Percentiles rank a stretch among this genome's conserved stretches.
Evolutionary conservation across 345 rosid species (phyloP).

Genomic region (Excoecaria cochinchinensis): DNA sequence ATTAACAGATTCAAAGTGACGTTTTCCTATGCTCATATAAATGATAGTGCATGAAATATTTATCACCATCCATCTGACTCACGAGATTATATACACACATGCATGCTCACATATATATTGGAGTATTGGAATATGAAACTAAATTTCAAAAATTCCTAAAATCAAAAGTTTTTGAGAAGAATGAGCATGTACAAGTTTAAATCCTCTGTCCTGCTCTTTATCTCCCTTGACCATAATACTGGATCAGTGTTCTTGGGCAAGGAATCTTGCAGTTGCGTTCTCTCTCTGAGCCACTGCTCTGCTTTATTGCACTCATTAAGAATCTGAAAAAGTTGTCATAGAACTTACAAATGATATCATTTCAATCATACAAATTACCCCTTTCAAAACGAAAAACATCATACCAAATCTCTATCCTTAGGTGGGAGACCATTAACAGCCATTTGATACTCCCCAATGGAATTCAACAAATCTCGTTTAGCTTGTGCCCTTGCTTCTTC

Average conservation of each 20-base stretch:
- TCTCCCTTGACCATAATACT: constrained; percentile 55
- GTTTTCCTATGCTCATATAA: background rate
- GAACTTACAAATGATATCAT: background rate
- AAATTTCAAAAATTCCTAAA: background rate
- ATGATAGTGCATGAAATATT: background rate
- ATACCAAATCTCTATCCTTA: constrained; percentile 51
- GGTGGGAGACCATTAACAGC: constrained; percentile 52
- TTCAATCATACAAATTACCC: background rate
- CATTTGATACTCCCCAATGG: constrained; percentile 42
- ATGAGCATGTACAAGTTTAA: constrained; percentile 39
- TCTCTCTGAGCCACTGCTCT: constrained; percentile 69
- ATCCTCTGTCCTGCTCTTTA: constrained; percentile 53
- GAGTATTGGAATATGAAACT: background rate
- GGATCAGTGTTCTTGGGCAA: constrained; percentile 54
- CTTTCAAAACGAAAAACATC: background rate
- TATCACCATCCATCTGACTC: background rate
- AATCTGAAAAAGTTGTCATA: constrained; percentile 39
- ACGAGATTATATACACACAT: too few relatives aligned
- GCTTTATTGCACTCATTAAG: constrained; percentile 59
- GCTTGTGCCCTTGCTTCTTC: constrained; percentile 62
- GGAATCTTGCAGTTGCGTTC: constrained; percentile 46
- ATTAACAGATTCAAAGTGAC: background rate
- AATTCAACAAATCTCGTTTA: constrained; percentile 50
- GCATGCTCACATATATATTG: too few relatives aligned
- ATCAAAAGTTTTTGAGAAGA: background rate